Conservation (phyloP, 495 filamentous ascomycete species). For the Talaromyces stipitatus region DNA sequence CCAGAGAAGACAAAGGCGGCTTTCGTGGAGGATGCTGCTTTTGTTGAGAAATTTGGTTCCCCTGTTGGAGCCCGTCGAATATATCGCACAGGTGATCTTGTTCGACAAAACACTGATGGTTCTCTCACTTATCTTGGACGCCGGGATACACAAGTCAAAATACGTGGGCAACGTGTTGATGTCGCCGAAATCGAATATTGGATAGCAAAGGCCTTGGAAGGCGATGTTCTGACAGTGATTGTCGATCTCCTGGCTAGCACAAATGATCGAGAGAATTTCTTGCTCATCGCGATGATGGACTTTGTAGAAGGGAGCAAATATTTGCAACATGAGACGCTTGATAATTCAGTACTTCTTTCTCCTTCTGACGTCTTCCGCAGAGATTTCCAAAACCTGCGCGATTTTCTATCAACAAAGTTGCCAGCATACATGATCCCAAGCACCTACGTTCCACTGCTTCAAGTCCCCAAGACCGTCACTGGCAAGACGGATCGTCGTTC, state of each 20-base stretch:
- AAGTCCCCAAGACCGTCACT: constrained; percentile 40
- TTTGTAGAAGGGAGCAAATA: background rate
- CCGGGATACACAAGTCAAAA: constrained; percentile 73
- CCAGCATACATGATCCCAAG: constrained; percentile 35
- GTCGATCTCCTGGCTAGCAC: background rate
- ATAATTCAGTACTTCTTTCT: background rate
- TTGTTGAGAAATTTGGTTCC: constrained; percentile 17
- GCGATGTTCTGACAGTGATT: background rate
- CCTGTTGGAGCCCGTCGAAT: constrained; percentile 5
- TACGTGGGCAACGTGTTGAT: constrained; percentile 71
- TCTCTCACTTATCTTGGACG: constrained; percentile 69
- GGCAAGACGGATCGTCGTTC: constrained; percentile 43
- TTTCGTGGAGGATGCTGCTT: constrained; percentile 33
- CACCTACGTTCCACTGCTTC: constrained; percentile 23
- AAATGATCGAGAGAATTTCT: background rate
- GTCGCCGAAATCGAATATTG: constrained; percentile 58
- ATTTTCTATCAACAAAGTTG: background rate
- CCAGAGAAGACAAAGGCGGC: constrained; percentile 25
- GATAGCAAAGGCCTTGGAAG: background rate
- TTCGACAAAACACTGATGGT: constrained; percentile 60
- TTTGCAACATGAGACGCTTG: background rate
- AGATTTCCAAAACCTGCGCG: background rate
- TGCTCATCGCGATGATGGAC: background rate
- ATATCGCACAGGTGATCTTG: constrained; percentile 77
- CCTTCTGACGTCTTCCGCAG: background rate